Conservation (phyloP, 768 basidiomycete species). For the Termitomyces sp. region DNA sequence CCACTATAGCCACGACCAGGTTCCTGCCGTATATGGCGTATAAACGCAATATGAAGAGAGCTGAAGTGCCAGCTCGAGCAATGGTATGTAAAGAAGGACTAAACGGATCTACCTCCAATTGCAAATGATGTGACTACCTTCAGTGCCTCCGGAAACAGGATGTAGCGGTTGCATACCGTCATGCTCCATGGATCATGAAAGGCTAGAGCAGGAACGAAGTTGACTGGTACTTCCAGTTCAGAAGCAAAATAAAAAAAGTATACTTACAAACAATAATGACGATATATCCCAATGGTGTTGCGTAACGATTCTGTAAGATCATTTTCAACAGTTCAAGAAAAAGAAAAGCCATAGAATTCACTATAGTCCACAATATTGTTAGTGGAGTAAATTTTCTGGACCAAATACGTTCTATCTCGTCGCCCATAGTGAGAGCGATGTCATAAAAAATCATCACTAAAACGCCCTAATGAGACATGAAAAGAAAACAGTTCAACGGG, state of each 20-base stretch:
- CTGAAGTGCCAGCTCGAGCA: neutral
- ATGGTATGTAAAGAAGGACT: neutral
- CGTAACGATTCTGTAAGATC: conserved; percentile 27
- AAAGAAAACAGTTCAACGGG: neutral
- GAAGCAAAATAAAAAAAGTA: no score
- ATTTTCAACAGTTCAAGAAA: no score
- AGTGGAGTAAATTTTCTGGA: neutral
- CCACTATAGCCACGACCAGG: conserved; percentile 13
- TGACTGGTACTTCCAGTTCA: no score
- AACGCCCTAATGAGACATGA: neutral
- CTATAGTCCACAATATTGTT: neutral
- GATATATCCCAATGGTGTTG: conserved; percentile 29
- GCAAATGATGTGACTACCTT: conserved; percentile 25
- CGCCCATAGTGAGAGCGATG: neutral
- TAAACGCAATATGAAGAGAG: conserved; percentile 6
- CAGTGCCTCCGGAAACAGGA: conserved; percentile 29
- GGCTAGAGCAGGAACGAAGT: neutral
- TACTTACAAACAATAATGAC: conserved; percentile 29
- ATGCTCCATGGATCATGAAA: conserved; percentile 23
- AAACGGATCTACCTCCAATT: conserved; percentile 23
- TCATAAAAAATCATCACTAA: conserved; percentile 15
- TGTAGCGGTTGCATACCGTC: conserved; percentile 26
- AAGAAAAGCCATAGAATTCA: neutral
- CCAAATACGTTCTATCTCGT: neutral
- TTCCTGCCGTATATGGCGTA: conserved; percentile 25